These are phyloP conservation scores for Chlamydomonas reinhardtii DNA, from an alignment of 163 green algal species.

Conservation along the genomic window DNA sequence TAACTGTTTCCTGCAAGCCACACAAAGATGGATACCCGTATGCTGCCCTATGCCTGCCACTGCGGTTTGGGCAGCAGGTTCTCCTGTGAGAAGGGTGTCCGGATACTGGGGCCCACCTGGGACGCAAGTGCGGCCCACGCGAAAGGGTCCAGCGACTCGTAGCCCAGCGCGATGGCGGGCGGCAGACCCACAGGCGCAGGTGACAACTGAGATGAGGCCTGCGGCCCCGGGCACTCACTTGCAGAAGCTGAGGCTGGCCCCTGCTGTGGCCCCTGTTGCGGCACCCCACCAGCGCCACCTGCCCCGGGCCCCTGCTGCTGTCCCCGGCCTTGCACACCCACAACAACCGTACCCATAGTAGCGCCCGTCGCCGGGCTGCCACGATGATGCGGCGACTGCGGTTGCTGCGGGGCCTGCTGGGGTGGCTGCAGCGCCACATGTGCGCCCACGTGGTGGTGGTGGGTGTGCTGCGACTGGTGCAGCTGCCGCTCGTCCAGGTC, in stretches of 20 bases:
- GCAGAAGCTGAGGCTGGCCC: too few relatives aligned
- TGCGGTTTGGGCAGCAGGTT: slow-evolving; percentile 45
- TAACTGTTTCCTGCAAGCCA: too few relatives aligned
- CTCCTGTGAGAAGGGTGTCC: slow-evolving; percentile 40
- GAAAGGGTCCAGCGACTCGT: slow-evolving; percentile 39
- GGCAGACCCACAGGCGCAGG: slow-evolving; percentile 3
- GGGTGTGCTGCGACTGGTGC: not conserved
- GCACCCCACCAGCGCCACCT: too few relatives aligned
- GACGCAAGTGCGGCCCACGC: slow-evolving; percentile 26
- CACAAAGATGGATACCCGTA: too few relatives aligned
- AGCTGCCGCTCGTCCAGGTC: slow-evolving; percentile 19
- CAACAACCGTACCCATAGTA: not conserved
- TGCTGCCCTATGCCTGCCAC: not conserved
- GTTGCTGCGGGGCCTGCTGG: not conserved
- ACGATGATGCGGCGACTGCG: not conserved
- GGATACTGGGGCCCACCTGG: slow-evolving; percentile 19
- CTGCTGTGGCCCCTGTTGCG: too few relatives aligned
- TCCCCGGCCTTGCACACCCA: too few relatives aligned
- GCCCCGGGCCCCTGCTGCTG: too few relatives aligned
- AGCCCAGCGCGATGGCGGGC: slow-evolving; percentile 32
- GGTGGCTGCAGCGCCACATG: not conserved
- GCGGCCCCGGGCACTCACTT: not conserved
- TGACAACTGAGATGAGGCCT: not conserved
- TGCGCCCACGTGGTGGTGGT: not conserved
- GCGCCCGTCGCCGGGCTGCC: too few relatives aligned